Base-by-base conservation (phyloP, 2,329 filamentous ascomycete species). In the Cercospora sp. region DNA sequence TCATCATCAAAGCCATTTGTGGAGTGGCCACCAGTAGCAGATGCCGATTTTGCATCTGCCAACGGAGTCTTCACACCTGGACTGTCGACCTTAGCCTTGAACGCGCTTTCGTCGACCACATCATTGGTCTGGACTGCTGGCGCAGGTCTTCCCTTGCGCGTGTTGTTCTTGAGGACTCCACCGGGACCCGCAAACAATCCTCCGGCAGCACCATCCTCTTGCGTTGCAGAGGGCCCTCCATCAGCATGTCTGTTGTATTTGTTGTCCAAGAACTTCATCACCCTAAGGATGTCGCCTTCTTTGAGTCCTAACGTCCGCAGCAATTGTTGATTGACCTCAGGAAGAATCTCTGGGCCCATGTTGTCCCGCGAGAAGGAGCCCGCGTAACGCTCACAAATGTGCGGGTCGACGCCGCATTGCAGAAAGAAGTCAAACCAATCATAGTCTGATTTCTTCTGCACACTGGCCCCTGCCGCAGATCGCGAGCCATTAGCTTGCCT, bases 341-440 rank as follows among this genome's bases (percentile, higher is more conserved):
- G 91, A 67, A 98, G 81, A 45, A 97, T 90, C 70, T 92, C 94
- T 79, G 97, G 94, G 72, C 97, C 94, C 93, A 99, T 98, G 26
- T 94, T 95, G 77, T 99, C 95, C 76, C 90, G 90, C 59, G 88
- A 80, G 77, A 99, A 99, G 2, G 93, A 92, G 76, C 93, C 91
- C 1, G 94, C 90, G 77, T 99, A 99, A 64, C 95, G 88, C 80
- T 98, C 94, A 80, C 95, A 99, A 57, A 97, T 89, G 67, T 96
- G 92, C 60, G 94, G 92, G 55, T 93, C 91, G 74, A 98, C 93
- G 58, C 97, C 94, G 78, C 93, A 96, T 71, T 90, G 89, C 48
- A 99, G 83, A 84, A 99, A 99, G 82, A 99, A 98, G 78, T 97
- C 93, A 76, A 99, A 99, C 95, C 95, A 99, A 79, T 99, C 95